Conservation (phyloP, 129 eudicot genomes). For the Centella asiatica region DNA sequence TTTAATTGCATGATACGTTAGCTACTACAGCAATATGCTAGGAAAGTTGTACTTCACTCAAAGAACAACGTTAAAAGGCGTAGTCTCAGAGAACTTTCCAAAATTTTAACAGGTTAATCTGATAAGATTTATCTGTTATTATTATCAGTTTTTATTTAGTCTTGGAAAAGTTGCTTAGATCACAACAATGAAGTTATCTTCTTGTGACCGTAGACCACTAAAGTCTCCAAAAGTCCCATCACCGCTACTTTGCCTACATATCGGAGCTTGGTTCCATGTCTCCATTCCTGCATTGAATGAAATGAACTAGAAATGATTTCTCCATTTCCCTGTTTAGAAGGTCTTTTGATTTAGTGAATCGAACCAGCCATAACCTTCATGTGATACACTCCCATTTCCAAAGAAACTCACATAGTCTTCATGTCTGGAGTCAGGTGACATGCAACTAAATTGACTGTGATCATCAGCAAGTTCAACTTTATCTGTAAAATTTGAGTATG, state of each 20-base stretch:
- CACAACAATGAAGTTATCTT: constrained; percentile 10
- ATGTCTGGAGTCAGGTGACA: constrained; percentile 42
- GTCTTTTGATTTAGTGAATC: constrained; percentile 16
- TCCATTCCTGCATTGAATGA: constrained; percentile 16
- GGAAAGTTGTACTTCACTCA: constrained; percentile 13
- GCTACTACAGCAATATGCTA: too few species aligned
- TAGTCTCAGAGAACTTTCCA: constrained; percentile 19
- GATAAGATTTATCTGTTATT: neutral
- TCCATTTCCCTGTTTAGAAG: neutral
- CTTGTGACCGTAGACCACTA: constrained; percentile 18
- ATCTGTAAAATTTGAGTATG: constrained; percentile 69
- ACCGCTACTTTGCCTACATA: constrained; percentile 18
- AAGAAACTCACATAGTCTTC: constrained; percentile 37
- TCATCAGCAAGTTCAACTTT: constrained; percentile 49
- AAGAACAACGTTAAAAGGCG: constrained; percentile 33
- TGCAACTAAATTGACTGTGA: constrained; percentile 32
- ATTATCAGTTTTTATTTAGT: neutral
- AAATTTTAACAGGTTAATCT: constrained; percentile 1
- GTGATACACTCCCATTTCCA: constrained; percentile 38
- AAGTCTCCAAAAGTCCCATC: constrained; percentile 21
- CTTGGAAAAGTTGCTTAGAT: constrained; percentile 3
- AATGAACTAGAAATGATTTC: neutral
- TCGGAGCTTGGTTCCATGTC: constrained; percentile 10
- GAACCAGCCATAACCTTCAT: constrained; percentile 35
- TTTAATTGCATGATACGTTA: neutral